phyloP scores from a whole-genome alignment of 805 yeast genomes.

The Candida rishiriensis region DNA sequence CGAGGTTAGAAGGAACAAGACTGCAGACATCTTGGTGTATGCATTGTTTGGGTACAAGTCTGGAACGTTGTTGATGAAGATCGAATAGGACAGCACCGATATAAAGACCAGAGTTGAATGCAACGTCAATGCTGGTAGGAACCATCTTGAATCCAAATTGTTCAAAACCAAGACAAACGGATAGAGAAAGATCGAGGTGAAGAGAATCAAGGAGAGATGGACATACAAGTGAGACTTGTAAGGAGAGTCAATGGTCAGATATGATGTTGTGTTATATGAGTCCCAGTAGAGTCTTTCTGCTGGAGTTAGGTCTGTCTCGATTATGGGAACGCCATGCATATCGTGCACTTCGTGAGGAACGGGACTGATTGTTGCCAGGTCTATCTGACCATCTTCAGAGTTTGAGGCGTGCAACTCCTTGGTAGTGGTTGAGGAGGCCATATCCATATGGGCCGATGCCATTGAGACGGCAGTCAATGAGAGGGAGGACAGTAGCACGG shows the following conservation, averaged over 20 bases:
- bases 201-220: constrained; percentile 46
- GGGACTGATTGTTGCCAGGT: constrained; percentile 25
- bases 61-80: constrained; percentile 58
- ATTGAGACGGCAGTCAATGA: too few species aligned
- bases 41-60: constrained; percentile 73
- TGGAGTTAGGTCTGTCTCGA: constrained; percentile 60
- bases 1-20: constrained; percentile 48
- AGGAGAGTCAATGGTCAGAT: constrained; percentile 50
- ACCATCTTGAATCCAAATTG: constrained; percentile 53
- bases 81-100: constrained; percentile 50
- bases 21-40: constrained; percentile 60
- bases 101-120: constrained; percentile 43
- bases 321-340: constrained; percentile 71
- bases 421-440: too few species aligned
- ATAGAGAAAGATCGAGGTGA: constrained; percentile 50
- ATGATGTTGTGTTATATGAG: constrained; percentile 71
- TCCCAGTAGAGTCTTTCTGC: constrained; percentile 79
- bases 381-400: too few species aligned
- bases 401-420: too few species aligned
- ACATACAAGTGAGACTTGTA: constrained; percentile 46
- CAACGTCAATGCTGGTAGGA: constrained; percentile 48
- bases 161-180: constrained; percentile 68
- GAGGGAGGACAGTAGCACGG: too few species aligned
- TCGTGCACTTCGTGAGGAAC: constrained; percentile 44
- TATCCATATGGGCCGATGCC: too few species aligned